These are phyloP conservation scores for Kondoa subrosea DNA, from an alignment of 768 basidiomycete species.

Conservation along the genomic window DNA sequence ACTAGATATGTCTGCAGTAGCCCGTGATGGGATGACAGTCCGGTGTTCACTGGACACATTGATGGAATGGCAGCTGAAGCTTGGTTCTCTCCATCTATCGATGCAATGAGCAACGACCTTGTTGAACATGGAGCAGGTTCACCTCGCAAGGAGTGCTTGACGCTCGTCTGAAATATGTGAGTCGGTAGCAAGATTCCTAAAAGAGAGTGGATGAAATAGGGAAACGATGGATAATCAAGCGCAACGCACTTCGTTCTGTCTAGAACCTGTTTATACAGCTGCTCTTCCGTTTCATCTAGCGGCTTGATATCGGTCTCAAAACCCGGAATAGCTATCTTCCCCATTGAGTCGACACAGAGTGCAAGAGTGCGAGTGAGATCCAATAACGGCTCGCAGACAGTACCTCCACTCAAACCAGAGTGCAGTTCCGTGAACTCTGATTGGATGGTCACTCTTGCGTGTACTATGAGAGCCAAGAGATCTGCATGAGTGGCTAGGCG, in stretches of 20 bases:
- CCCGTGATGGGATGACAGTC: constrained; percentile 76
- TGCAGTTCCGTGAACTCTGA: constrained; percentile 66
- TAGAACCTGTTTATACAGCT: background rate
- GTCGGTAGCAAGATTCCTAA: background rate
- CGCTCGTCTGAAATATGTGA: background rate
- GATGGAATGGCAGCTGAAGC: background rate
- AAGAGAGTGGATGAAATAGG: background rate
- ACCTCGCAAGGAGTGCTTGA: background rate
- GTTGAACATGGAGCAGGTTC: too few species aligned
- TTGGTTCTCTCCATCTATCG: background rate
- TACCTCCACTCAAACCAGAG: constrained; percentile 87
- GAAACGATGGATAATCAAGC: background rate
- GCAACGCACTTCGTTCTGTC: background rate
- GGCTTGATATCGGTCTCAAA: constrained; percentile 48
- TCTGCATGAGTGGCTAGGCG: background rate
- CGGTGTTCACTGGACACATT: constrained; percentile 26
- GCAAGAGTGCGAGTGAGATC: constrained; percentile 77
- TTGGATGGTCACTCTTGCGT: constrained; percentile 40
- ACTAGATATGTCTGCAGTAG: background rate
- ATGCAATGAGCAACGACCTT: background rate
- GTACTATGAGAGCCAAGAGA: background rate
- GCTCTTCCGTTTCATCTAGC: background rate
- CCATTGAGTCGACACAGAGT: constrained; percentile 43
- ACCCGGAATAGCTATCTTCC: constrained; percentile 50
- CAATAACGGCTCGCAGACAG: constrained; percentile 69